Conservation (phyloP, 1,139 yeast species). For the Oligophagozyma castellii region DNA sequence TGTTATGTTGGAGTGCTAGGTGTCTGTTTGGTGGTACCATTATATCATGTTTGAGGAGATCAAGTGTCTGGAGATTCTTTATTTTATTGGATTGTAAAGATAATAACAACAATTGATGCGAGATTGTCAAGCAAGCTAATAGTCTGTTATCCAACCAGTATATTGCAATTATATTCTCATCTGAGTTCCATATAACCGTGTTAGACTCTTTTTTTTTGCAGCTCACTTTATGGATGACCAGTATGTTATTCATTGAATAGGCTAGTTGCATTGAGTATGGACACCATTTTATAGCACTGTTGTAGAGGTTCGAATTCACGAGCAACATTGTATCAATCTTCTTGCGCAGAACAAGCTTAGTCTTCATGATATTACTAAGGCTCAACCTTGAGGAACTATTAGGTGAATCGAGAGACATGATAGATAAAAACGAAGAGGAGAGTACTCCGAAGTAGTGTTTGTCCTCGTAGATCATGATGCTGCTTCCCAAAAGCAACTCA, state of each 20-base stretch:
- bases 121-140: conserved; percentile 35
- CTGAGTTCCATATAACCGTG: conserved; percentile 13
- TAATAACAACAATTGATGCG: conserved; percentile 34
- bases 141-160: conserved; percentile 49
- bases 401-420: no score
- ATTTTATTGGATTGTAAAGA: conserved; percentile 24
- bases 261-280: conserved; percentile 30
- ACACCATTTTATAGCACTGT: conserved; percentile 37
- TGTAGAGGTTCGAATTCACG: conserved; percentile 28
- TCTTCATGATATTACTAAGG: conserved; percentile 2
- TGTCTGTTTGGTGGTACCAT: conserved; percentile 29
- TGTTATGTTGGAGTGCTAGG: conserved; percentile 16
- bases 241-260: conserved; percentile 8
- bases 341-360: conserved; percentile 8
- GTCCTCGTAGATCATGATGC: conserved; percentile 27
- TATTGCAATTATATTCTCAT: conserved; percentile 36
- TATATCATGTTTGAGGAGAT: conserved; percentile 32
- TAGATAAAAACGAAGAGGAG: conserved; percentile 28
- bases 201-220: not conserved
- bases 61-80: conserved; percentile 28
- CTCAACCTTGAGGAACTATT: no score
- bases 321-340: conserved; percentile 26
- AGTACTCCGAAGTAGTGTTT: conserved; percentile 41
- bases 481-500: conserved; percentile 1
- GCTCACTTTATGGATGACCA: conserved; percentile 10